phyloP scores from a whole-genome alignment of 2,329 filamentous ascomycete genomes.

The Xylariomycetidae sp. region DNA sequence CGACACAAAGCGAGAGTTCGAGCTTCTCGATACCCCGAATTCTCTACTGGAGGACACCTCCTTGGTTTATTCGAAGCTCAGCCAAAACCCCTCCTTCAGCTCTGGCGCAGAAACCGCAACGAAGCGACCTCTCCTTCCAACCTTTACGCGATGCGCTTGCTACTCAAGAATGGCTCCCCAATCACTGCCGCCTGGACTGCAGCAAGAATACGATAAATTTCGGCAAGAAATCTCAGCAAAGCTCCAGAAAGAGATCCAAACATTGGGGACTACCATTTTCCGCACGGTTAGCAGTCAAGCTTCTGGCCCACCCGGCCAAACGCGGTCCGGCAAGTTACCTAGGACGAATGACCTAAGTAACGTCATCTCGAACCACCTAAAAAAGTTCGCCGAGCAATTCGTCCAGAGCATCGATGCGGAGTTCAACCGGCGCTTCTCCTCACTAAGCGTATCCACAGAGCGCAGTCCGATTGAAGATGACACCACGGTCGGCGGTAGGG shows the following conservation, averaged over 20 bases:
- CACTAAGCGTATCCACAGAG: not conserved
- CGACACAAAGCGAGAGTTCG: no score
- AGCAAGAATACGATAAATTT: not conserved
- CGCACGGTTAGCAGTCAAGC: not conserved
- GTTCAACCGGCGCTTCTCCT: not conserved
- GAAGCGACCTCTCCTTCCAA: no score
- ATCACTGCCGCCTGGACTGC: no score
- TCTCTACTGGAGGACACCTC: no score
- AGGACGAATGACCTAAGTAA: not conserved
- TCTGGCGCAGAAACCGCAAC: no score
- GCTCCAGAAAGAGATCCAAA: not conserved
- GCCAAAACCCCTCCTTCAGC: no score
- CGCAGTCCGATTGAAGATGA: not conserved
- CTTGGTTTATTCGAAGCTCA: no score
- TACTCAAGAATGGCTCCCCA: no score
- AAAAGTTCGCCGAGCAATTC: not conserved
- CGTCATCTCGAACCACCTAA: not conserved
- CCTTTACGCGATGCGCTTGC: no score
- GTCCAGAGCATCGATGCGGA: not conserved
- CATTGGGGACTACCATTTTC: not conserved
- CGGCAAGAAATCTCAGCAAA: not conserved
- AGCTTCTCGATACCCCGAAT: no score
- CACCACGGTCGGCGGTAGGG: not conserved
- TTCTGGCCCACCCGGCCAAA: not conserved
- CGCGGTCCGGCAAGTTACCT: not conserved